These are phyloP conservation scores for Entophlyctis luteolus DNA, from an alignment of 192 early-diverging fungal genomes.

Conservation along the genomic window DNA sequence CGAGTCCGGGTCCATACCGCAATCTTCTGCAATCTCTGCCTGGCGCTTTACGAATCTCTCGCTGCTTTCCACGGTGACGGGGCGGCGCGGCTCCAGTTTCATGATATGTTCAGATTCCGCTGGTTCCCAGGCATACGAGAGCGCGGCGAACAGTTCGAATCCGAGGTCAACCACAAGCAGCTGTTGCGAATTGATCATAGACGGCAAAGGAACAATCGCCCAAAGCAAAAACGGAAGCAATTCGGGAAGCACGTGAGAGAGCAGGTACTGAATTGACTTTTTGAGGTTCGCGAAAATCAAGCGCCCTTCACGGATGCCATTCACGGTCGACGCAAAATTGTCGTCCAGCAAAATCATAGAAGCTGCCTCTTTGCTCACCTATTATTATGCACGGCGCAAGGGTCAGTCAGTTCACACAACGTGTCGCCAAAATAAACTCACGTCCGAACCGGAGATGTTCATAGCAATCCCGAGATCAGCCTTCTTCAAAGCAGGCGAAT, in stretches of 20 bases:
- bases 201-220: constrained; percentile 80
- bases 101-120: constrained; percentile 64
- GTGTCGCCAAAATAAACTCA: too few species aligned
- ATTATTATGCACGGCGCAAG: too few species aligned
- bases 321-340: constrained; percentile 91
- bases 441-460: constrained; percentile 88
- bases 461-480: constrained; percentile 86
- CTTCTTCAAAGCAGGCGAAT: constrained; percentile 79
- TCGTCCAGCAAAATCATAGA: constrained; percentile 95
- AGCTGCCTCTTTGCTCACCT: constrained; percentile 67
- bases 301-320: constrained; percentile 90
- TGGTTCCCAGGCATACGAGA: constrained; percentile 88
- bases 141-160: constrained; percentile 81
- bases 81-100: constrained; percentile 80
- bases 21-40: background rate
- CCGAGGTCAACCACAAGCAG: constrained; percentile 92
- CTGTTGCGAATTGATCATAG: constrained; percentile 72
- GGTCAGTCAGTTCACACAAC: too few species aligned
- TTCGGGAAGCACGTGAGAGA: constrained; percentile 85
- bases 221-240: constrained; percentile 79
- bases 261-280: constrained; percentile 71
- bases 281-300: constrained; percentile 92
- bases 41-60: constrained; percentile 5
- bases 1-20: background rate
- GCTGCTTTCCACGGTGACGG: constrained; percentile 59